These are phyloP conservation scores for Lichtheimia corymbifera DNA, from an alignment of 371 early-diverging fungal genomes.

Conservation along the genomic window DNA sequence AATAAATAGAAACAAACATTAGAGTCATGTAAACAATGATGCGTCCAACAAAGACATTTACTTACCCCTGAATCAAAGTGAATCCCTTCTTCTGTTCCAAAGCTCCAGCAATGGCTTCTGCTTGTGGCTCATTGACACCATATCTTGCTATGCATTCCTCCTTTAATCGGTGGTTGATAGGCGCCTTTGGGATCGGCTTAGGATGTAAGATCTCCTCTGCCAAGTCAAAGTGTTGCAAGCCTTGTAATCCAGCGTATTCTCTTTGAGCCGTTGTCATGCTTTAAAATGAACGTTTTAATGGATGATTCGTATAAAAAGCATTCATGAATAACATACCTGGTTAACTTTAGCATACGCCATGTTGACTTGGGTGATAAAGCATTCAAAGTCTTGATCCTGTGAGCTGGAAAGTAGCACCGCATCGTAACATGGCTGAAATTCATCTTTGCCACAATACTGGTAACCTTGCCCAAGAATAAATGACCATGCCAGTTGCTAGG, in stretches of 20 bases:
- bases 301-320: neutral
- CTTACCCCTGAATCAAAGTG: slow-evolving; percentile 87
- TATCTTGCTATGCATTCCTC: slow-evolving; percentile 60
- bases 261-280: slow-evolving; percentile 80
- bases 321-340: slow-evolving; percentile 23
- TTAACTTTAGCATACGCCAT: slow-evolving; percentile 36
- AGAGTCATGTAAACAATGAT: no score
- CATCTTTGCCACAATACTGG: slow-evolving; percentile 40
- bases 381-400: slow-evolving; percentile 44
- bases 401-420: slow-evolving; percentile 47
- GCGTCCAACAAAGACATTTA: neutral
- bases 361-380: slow-evolving; percentile 44
- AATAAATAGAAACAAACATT: neutral
- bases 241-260: slow-evolving; percentile 81
- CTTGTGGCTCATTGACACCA: slow-evolving; percentile 88
- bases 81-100: slow-evolving; percentile 73
- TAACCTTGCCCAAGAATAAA: slow-evolving; percentile 66
- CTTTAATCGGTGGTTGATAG: slow-evolving; percentile 36
- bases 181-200: slow-evolving; percentile 16
- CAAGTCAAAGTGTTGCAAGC: slow-evolving; percentile 67
- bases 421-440: slow-evolving; percentile 49
- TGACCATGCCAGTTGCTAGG: slow-evolving; percentile 26
- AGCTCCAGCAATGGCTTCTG: slow-evolving; percentile 79
- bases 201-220: slow-evolving; percentile 69
- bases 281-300: neutral